These are phyloP conservation scores for Apiotrichum porosum DNA, from an alignment of 1,284 basidiomycete species.

Conservation along the genomic window DNA sequence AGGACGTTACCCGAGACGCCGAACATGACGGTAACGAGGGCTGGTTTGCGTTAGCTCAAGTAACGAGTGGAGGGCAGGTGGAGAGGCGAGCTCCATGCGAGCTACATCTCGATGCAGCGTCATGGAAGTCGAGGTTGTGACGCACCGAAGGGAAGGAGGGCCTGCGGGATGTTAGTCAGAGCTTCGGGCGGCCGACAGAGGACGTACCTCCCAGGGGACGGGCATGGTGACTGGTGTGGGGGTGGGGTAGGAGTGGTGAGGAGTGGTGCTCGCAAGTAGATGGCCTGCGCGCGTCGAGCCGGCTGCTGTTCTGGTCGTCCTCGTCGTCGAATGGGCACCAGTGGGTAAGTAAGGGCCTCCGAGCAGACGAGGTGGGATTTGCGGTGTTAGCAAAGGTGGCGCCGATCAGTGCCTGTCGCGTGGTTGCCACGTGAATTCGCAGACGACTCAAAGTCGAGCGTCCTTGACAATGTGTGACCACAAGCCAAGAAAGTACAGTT, in stretches of 20 bases:
- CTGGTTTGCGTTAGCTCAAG: conserved; percentile 50
- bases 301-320: background rate
- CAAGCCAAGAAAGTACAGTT: too few species aligned
- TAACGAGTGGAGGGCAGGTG: too few species aligned
- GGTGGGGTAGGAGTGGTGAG: background rate
- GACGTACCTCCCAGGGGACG: conserved; percentile 71
- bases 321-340: conserved; percentile 10
- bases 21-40: conserved; percentile 81
- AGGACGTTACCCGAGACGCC: conserved; percentile 79
- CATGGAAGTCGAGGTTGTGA: too few species aligned
- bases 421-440: conserved; percentile 1
- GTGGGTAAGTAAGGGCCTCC: background rate
- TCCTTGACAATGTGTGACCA: too few species aligned
- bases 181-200: too few species aligned
- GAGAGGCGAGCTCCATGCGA: too few species aligned
- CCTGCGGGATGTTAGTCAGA: conserved; percentile 43
- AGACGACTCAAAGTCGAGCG: background rate
- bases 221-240: conserved; percentile 58
- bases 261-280: background rate
- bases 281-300: background rate
- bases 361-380: background rate
- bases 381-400: conserved; percentile 7
- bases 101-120: too few species aligned
- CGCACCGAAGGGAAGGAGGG: conserved; percentile 84
- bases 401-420: too few species aligned